Percentiles rank a stretch among this genome's conserved stretches.
Evolutionary conservation across 2,329 filamentous ascomycete genomes (phyloP).

Genomic region (Davidsoniella eucalypti): DNA sequence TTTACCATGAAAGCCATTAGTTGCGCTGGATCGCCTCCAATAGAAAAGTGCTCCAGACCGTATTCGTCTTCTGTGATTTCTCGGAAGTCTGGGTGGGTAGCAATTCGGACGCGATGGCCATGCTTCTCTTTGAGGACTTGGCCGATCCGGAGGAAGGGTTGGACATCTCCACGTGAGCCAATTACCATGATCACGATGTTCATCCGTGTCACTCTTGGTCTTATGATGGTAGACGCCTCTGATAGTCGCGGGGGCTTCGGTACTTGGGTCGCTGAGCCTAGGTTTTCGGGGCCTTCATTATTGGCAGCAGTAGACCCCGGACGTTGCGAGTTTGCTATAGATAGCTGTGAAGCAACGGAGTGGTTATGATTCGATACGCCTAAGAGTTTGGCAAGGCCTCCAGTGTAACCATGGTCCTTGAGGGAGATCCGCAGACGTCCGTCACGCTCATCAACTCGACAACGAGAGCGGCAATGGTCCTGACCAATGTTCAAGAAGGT

Average conservation of each 20-base stretch:
- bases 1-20: constrained; percentile 84
- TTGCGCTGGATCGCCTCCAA: constrained; percentile 64
- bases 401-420: constrained; percentile 51
- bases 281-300: background rate
- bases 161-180: constrained; percentile 62
- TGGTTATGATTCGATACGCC: background rate
- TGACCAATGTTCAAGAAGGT: constrained; percentile 40
- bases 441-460: constrained; percentile 45
- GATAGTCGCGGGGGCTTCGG: constrained; percentile 8
- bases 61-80: constrained; percentile 54
- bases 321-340: too few species aligned
- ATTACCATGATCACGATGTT: constrained; percentile 79
- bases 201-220: constrained; percentile 22
- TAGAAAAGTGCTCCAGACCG: constrained; percentile 63
- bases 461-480: constrained; percentile 46
- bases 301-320: background rate
- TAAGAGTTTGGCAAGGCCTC: constrained; percentile 41
- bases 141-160: constrained; percentile 63
- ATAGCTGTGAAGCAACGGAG: background rate
- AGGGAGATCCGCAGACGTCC: constrained; percentile 57
- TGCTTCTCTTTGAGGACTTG: constrained; percentile 54
- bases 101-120: constrained; percentile 60
- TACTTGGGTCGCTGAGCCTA: constrained; percentile 1
- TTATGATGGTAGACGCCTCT: constrained; percentile 2
- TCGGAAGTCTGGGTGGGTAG: constrained; percentile 62